Evolutionary conservation across 441 rosid genomes (phyloP).

Genomic region (Mallotus repandus): DNA sequence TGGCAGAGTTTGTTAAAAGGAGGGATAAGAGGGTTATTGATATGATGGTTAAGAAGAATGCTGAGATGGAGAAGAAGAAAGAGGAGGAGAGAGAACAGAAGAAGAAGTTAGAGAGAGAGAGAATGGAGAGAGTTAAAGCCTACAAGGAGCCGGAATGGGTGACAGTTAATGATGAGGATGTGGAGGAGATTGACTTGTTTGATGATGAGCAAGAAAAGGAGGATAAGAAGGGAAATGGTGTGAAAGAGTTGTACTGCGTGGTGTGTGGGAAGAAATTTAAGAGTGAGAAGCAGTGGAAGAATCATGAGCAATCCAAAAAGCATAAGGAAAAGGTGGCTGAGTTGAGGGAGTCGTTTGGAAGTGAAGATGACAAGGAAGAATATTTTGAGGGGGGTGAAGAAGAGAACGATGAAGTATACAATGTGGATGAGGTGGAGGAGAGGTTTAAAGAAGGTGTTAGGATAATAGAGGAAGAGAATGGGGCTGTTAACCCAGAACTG

Average conservation of each 20-base stretch:
- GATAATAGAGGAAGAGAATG: constrained; percentile 32
- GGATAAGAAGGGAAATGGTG: constrained; percentile 36
- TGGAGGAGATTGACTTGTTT: constrained; percentile 42
- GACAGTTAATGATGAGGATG: constrained; percentile 45
- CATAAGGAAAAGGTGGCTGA: constrained; percentile 90
- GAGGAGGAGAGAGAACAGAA: constrained; percentile 70
- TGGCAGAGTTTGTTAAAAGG: constrained; percentile 89
- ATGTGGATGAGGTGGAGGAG: constrained; percentile 45
- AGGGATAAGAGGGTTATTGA: constrained; percentile 93
- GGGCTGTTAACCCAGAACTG: constrained; percentile 24
- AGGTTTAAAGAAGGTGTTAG: constrained; percentile 45
- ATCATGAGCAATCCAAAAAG: constrained; percentile 98
- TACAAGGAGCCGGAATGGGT: constrained; percentile 90
- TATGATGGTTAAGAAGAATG: constrained; percentile 69
- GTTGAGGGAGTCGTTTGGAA: constrained; percentile 58
- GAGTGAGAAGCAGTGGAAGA: constrained; percentile 96
- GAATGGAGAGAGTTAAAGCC: constrained; percentile 53
- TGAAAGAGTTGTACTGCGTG: constrained; percentile 70
- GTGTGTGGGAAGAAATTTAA: constrained; percentile 90
- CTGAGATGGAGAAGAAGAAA: constrained; percentile 67
- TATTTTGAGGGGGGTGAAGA: constrained; percentile 32
- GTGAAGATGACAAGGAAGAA: constrained; percentile 30
- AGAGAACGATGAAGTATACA: constrained; percentile 29
- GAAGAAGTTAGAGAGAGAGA: constrained; percentile 75
- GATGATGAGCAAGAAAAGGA: constrained; percentile 37